A percentile compares a stretch with the other conserved stretches of the same genome.
Evolutionary conservation across 2,329 filamentous ascomycete genomes (phyloP).

Genomic region (Diplodia intermedia): DNA sequence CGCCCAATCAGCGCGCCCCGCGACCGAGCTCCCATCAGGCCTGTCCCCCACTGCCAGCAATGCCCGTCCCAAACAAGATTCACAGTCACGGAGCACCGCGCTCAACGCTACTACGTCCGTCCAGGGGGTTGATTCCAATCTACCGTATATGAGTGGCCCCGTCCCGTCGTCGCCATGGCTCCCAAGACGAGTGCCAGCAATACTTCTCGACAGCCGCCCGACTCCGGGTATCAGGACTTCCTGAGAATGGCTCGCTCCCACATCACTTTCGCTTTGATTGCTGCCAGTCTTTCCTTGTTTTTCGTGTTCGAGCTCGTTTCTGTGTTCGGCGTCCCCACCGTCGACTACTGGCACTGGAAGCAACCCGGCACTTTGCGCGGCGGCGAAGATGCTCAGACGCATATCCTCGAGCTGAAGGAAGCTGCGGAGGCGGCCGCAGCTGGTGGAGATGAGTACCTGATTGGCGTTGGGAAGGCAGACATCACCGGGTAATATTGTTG

Average conservation of each 20-base stretch:
- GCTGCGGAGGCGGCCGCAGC: conserved; percentile 35
- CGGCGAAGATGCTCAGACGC: conserved; percentile 12
- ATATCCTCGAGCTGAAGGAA: conserved; percentile 20
- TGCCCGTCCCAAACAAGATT: conserved; percentile 22
- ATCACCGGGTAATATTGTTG: conserved; percentile 66
- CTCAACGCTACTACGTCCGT: neutral
- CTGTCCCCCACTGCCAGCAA: neutral
- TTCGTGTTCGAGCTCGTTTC: conserved; percentile 46
- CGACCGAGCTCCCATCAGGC: neutral
- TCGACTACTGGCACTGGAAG: conserved; percentile 48
- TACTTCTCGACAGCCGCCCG: neutral
- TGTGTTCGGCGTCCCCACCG: conserved; percentile 45
- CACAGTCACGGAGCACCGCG: conserved; percentile 7
- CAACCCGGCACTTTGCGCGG: neutral
- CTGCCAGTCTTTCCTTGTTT: conserved; percentile 44
- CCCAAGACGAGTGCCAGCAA: conserved; percentile 10
- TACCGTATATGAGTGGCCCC: conserved; percentile 15
- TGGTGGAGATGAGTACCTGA: conserved; percentile 61
- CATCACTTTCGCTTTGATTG: conserved; percentile 47
- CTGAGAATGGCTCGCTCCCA: conserved; percentile 50
- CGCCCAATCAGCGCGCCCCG: conserved; percentile 18
- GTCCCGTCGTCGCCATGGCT: conserved; percentile 14
- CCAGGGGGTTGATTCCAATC: neutral
- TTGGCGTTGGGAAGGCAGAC: conserved; percentile 75
- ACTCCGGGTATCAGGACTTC: neutral